These are phyloP conservation scores for Ambrosia hybrid DNA, from an alignment of 140 eudicot genomes.

Conservation along the genomic window DNA sequence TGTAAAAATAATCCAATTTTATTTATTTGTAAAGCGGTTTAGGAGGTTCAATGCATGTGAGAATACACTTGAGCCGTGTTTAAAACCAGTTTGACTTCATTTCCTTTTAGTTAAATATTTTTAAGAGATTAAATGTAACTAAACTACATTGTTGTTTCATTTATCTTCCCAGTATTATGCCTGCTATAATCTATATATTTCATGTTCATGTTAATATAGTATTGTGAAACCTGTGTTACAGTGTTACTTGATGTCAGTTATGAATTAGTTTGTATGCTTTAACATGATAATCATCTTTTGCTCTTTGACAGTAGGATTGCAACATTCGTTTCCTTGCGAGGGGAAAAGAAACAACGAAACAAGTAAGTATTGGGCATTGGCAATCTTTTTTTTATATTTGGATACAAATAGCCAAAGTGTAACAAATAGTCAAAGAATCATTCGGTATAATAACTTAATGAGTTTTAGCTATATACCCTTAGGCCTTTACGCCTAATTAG, in stretches of 20 bases:
- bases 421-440: no score
- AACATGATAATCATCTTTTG: conserved; percentile 15
- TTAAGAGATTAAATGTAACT: no score
- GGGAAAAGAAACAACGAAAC: conserved; percentile 57
- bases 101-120: no score
- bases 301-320: conserved; percentile 58
- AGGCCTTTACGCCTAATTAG: neutral
- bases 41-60: no score
- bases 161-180: no score
- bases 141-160: no score
- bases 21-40: no score
- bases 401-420: neutral
- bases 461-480: neutral
- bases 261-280: neutral
- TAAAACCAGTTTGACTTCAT: neutral
- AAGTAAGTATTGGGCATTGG: conserved; percentile 52
- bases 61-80: neutral
- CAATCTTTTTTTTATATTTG: neutral
- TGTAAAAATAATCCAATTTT: no score
- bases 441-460: no score
- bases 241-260: neutral
- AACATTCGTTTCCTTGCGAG: conserved; percentile 57
- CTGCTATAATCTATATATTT: no score
- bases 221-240: neutral
- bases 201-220: neutral